Conservation (phyloP, 495 filamentous ascomycete species). For the Daldinia grandis region DNA sequence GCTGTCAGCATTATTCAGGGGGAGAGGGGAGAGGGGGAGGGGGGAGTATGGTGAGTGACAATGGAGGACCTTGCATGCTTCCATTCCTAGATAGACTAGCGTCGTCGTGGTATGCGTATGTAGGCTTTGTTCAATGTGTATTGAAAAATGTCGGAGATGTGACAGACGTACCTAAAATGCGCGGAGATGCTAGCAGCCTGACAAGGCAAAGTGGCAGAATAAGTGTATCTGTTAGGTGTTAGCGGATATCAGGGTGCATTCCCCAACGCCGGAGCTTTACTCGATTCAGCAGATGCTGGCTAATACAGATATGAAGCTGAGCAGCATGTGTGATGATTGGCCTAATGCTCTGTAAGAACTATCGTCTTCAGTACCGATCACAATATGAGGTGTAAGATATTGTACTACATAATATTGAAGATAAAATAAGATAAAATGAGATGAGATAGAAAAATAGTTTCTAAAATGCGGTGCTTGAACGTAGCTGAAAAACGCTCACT, state of each 20-base stretch:
- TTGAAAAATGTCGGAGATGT: not conserved
- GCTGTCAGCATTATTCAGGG: constrained; percentile 4
- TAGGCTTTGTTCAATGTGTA: not conserved
- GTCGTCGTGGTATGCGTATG: not conserved
- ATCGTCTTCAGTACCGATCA: not conserved
- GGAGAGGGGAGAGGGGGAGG: not conserved
- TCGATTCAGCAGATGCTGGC: not conserved
- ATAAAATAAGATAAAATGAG: too few relatives aligned
- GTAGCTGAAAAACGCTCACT: not conserved
- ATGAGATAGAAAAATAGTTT: too few relatives aligned
- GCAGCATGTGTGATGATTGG: not conserved
- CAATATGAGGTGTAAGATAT: not conserved
- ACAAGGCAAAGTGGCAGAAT: not conserved
- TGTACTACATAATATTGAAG: not conserved
- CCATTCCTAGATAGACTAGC: not conserved
- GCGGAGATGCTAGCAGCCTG: not conserved
- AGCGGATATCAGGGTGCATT: constrained; percentile 1
- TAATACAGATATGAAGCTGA: not conserved
- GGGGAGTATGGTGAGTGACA: constrained; percentile 28
- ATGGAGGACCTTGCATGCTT: constrained; percentile 8
- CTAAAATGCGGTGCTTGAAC: not conserved
- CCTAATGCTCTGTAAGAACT: not conserved
- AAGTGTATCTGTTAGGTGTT: not conserved
- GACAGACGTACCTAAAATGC: not conserved
- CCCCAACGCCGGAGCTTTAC: not conserved